These are phyloP conservation scores for Penicillium canariense DNA, from an alignment of 495 filamentous ascomycete genomes.

Conservation along the genomic window DNA sequence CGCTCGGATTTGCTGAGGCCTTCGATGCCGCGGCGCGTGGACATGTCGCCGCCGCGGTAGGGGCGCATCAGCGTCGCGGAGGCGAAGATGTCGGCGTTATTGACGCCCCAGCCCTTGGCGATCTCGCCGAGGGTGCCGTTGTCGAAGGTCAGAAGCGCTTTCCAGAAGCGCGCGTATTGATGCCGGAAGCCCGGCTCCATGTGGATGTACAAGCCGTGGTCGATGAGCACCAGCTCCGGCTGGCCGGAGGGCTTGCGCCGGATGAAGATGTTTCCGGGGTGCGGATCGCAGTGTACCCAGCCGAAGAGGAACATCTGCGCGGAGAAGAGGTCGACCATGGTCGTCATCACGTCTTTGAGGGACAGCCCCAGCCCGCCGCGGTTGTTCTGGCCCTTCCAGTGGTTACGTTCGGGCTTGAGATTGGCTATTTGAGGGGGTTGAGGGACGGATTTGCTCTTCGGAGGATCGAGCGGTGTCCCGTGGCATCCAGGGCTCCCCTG, in stretches of 20 bases:
- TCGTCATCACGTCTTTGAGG: conserved; percentile 85
- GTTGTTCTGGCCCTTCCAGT: conserved; percentile 69
- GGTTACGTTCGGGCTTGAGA: conserved; percentile 74
- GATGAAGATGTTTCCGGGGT: conserved; percentile 96
- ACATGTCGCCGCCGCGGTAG: conserved; percentile 78
- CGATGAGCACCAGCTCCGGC: conserved; percentile 89
- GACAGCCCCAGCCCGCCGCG: conserved; percentile 79
- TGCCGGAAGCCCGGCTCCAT: conserved; percentile 82
- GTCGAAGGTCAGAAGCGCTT: conserved; percentile 87
- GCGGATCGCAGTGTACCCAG: conserved; percentile 89
- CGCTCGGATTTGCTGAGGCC: conserved; percentile 57
- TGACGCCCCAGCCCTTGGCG: conserved; percentile 78
- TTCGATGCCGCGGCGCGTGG: conserved; percentile 57
- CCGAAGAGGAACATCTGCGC: conserved; percentile 98
- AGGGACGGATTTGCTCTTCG: conserved; percentile 19
- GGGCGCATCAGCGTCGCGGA: conserved; percentile 85
- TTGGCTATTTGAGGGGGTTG: conserved; percentile 44
- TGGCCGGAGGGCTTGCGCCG: conserved; percentile 76
- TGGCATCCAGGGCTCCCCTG: conserved; percentile 74
- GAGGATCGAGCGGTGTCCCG: conserved; percentile 60
- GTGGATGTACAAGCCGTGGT: conserved; percentile 93
- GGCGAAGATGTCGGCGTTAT: conserved; percentile 85
- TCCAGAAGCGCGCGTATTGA: conserved; percentile 93
- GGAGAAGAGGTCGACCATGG: conserved; percentile 91
- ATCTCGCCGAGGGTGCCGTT: conserved; percentile 73